Evolutionary conservation across 73 alveolate species (phyloP), one percentile per base, ranked within the genome.

Genomic region (Durusdinium trenchii): DNA sequence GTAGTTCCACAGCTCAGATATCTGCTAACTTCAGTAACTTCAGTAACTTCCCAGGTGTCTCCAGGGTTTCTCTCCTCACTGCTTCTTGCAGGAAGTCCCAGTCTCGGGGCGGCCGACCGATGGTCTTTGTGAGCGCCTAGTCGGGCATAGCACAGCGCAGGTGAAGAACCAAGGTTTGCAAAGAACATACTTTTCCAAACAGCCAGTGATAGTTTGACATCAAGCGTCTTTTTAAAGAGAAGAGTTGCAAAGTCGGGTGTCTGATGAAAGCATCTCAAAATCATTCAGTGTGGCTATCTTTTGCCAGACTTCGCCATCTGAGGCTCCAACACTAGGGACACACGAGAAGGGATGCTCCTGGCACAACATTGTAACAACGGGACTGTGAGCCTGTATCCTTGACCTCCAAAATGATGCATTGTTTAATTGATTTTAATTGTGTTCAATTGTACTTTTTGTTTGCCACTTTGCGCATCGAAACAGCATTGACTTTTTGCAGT

Each of bases 321-420:
- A 61, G 95, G 83, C 42, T 20, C 60, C 46, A 35, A 23, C 98
- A 12, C 75, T 89, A 1, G 98, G 98, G 36, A 91, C 85, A n/a
- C 98, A 91, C 28, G 98, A 91, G 42, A 91, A 91, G 10, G 98
- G 98, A 40, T 91, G 98, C 89, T 91, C 98, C 95, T 87, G 95
- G 7, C 16, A 10, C 45, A 67, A 26, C 2, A 26, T 35, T 30
- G 67, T 32, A 36, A 20, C n/a, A 36, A 40, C 43, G 40, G 42
- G 26, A 5, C 52, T 18, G 54, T 12, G 36, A 14, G 54, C 16
- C n/a, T 2, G 57, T 26, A 42, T 14, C 86, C 79, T 5, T n/a
- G n/a, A n/a, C n/a, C n/a, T n/a, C n/a, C n/a, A n/a, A n/a, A n/a
- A n/a, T n/a, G n/a, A n/a, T n/a, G n/a, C n/a, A n/a, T n/a, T n/a